Evolutionary conservation across 805 yeast genomes (phyloP), one percentile per base, ranked within the genome.

Genomic region (Cyberlindnera japonica): DNA sequence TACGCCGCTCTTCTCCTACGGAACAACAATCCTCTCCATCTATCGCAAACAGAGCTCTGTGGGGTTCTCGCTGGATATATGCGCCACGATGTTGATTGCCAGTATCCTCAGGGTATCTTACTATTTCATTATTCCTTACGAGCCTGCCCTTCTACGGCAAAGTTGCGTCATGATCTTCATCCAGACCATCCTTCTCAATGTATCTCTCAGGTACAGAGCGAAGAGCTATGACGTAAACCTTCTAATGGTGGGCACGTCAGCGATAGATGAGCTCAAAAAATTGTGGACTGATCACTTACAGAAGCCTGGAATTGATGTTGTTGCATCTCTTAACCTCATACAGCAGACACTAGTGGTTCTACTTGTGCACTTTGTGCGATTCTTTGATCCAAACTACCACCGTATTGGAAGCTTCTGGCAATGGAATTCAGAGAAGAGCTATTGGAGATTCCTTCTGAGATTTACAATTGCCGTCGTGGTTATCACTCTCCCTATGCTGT

Each of bases 31-130:
- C 25, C 67, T 77, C 34, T 71, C 83, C 47, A 88, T 89, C 12
- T 72, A 78, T 52, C 67, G 71, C 34, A 72, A 75, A 24, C 67
- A 79, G 56, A 73, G 89, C 1, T 75, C 91, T 1, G 68, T 75
- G 17, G 97, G 96, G 17, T 88, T 89, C 56, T 83, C 95, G 5
- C 68, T 88, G n/a, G 97, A 90, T 62, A 85, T 90, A 10, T 90
- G 96, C 63, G 90, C 88, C 6, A 86, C 95, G 6, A 88, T 90
- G 95, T 59, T 89, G 46, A 69, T 87, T 48, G 81, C 95, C 1
- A 75, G 88, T 30, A 75, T 79, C 5, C 63, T 88, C 33, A 69
- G 95, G 49, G 80, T 89, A 20, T 77, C 79, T 41, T 89, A 86
- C 65, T 90, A 83, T 65, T 60, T 83, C 46, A 80, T 86, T 36